These are phyloP conservation scores for Aspergillus versicolor DNA, from an alignment of 2,329 filamentous ascomycete genomes.

Conservation along the genomic window DNA sequence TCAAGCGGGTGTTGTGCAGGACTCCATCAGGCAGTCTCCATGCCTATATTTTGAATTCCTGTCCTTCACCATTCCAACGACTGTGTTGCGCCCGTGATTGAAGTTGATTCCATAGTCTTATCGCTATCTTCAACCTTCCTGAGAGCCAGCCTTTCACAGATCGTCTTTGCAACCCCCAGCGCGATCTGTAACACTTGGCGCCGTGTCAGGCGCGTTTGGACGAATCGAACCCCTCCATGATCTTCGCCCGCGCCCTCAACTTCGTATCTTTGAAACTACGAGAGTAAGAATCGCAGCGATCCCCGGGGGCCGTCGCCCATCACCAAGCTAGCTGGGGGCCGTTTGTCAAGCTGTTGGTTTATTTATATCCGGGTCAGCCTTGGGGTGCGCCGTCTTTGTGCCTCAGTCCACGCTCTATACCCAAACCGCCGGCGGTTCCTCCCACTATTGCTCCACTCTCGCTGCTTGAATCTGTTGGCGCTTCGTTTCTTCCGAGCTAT, in stretches of 20 bases:
- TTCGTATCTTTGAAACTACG: conserved; percentile 2
- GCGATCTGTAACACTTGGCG: conserved; percentile 28
- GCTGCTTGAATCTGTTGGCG: conserved; percentile 1
- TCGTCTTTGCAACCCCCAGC: background rate
- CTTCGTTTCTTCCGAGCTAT: conserved; percentile 9
- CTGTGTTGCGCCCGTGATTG: background rate
- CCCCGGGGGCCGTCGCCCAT: conserved; percentile 1
- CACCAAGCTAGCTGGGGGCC: background rate
- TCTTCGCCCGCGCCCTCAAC: background rate
- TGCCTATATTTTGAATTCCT: background rate
- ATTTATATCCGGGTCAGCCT: background rate
- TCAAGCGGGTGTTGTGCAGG: background rate
- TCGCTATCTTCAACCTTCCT: background rate
- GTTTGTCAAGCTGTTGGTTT: background rate
- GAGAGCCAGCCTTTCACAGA: background rate
- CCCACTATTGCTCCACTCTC: conserved; percentile 1
- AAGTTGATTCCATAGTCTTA: background rate
- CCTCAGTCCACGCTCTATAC: background rate
- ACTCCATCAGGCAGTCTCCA: background rate
- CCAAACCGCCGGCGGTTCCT: background rate
- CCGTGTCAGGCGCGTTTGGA: conserved; percentile 14
- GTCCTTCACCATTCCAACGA: background rate
- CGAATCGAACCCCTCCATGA: conserved; percentile 18
- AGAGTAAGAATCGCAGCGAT: background rate
- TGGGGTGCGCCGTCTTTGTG: background rate